Percentiles rank a stretch among this genome's conserved stretches.
Evolutionary conservation across 805 yeast genomes (phyloP).

Genomic region (Ogataea methanolica): DNA sequence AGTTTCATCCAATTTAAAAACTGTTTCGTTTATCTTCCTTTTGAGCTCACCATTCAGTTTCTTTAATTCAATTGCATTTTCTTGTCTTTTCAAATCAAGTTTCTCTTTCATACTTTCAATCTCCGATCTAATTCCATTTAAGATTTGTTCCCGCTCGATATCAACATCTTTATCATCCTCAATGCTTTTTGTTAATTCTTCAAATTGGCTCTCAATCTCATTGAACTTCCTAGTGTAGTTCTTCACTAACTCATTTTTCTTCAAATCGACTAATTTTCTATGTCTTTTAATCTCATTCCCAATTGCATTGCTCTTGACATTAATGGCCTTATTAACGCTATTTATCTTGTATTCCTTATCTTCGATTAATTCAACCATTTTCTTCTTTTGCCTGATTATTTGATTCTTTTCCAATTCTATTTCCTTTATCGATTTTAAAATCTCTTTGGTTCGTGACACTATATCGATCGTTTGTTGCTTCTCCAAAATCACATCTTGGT

Average conservation of each 20-base stretch:
- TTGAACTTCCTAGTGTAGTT: conserved; percentile 12
- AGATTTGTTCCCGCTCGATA: conserved; percentile 22
- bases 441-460: conserved; percentile 9
- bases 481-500: conserved; percentile 20
- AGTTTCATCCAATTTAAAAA: not conserved
- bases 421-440: conserved; percentile 15
- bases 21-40: not conserved
- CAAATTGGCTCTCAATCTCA: conserved; percentile 16
- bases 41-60: conserved; percentile 3
- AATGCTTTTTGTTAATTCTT: conserved; percentile 19
- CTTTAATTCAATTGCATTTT: conserved; percentile 7
- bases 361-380: conserved; percentile 10
- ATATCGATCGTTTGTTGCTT: conserved; percentile 18
- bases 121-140: conserved; percentile 23
- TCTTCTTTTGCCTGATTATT: conserved; percentile 16
- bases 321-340: conserved; percentile 16
- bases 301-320: conserved; percentile 13
- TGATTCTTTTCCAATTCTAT: conserved; percentile 16
- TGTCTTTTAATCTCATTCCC: conserved; percentile 25
- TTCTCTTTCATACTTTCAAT: conserved; percentile 23
- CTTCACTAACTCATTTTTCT: conserved; percentile 29
- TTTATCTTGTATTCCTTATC: conserved; percentile 13
- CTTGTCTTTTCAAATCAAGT: conserved; percentile 12
- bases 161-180: conserved; percentile 29
- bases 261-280: conserved; percentile 23